Evolutionary conservation across 371 early-diverging fungal species (phyloP), one percentile per base, ranked within the genome.

Genomic region (Lichtheimia ornata): DNA sequence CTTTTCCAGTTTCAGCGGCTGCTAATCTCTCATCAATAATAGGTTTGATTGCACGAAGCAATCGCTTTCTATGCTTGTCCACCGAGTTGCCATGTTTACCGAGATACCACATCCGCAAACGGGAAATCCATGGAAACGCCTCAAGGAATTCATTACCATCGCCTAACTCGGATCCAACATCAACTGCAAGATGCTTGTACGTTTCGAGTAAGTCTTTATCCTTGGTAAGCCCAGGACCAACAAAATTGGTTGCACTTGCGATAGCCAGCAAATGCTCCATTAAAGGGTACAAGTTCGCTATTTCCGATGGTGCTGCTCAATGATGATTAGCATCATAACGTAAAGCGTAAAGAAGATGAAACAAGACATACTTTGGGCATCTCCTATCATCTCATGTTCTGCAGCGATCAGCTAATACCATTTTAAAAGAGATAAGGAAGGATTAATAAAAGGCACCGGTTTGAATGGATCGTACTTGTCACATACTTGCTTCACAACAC

Each of bases 181-280:
- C 63, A 2, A 51, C 5, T 5, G 63, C 60, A 42, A 67, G 54
- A 41, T 60, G 59, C 50, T 67, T 59, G 53, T 63, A 63, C 9
- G 60, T 47, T n/a, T 43, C 47, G 24, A 67, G 30, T 41, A 67
- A 27, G 9, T 50, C 45, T 25, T 50, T 5, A 40, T 67, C 50
- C 30, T 67, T 45, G 53, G 53, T 40, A 15, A 67, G 50, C 17
- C 60, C 53, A 3, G 44, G 49, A 3, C 67, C 67, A 5, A 63
- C 63, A 49, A 67, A 67, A 18, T 60, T 49, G 24, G 67, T 20
- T 13, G 63, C 67, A 54, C 57, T 60, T 17, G 61, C 57, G n/a
- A 25, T 53, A 3, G 65, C 61, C 4, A 60, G 57, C 43, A 52
- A 50, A 15, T 47, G 56, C 18, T 65, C 56, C 20, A 65, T 40